Evolutionary conservation across 768 basidiomycete genomes (phyloP).

Genomic region (Auriscalpium vulgare): DNA sequence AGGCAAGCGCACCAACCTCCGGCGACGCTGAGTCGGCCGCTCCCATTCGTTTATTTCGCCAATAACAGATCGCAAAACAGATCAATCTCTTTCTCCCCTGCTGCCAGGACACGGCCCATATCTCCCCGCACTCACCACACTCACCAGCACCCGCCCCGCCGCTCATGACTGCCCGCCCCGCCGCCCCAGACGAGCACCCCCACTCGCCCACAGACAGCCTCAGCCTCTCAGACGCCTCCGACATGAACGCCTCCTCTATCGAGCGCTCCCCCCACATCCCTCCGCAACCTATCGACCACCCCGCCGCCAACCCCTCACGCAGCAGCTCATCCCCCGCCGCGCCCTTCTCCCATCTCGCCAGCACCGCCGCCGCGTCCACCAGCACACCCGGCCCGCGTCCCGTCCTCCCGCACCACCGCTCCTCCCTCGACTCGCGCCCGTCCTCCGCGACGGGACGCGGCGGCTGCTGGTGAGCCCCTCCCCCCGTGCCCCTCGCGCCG

Average conservation of each 20-base stretch:
- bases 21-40: neutral
- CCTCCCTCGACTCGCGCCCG: constrained; percentile 10
- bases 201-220: constrained; percentile 10
- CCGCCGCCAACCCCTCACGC: neutral
- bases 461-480: constrained; percentile 13
- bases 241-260: constrained; percentile 12
- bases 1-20: neutral
- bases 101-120: neutral
- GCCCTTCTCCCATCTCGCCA: constrained; percentile 5
- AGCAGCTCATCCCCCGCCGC: neutral
- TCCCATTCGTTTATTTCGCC: neutral
- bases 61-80: neutral
- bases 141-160: neutral
- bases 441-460: constrained; percentile 13
- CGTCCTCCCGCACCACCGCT: constrained; percentile 6
- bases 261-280: constrained; percentile 10
- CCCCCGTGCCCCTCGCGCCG: neutral
- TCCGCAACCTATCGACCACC: neutral
- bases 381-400: neutral
- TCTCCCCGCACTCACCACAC: neutral
- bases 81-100: neutral
- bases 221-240: constrained; percentile 12
- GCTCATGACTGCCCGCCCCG: neutral
- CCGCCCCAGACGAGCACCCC: constrained; percentile 2
- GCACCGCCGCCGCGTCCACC: constrained; percentile 8